Evolutionary conservation across 495 filamentous ascomycete genomes (phyloP), one percentile per base, ranked within the genome.

Genomic region (Penicillium coprophilum): DNA sequence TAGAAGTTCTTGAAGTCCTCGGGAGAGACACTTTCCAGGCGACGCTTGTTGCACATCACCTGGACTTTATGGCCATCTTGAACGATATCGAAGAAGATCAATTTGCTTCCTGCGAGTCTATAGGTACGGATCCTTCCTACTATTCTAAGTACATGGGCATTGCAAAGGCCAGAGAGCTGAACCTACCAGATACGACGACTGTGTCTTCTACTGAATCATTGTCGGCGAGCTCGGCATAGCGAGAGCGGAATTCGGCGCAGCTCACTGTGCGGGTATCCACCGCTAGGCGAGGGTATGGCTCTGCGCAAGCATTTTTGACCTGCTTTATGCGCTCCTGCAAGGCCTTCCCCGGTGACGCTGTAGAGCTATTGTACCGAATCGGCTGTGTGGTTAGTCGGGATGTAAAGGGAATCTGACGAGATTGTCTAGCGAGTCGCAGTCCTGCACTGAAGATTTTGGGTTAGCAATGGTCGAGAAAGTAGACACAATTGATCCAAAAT

Each of bases 71-170:
- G 67, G 32, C 83, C 85, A 70, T 92, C 83, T 73, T 88, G 83
- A 53, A 80, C 71, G 53, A 97, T 64, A 71, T 93, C 87, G 60
- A 96, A 72, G 71, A 98, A 98, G 41, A 88, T 78, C 67, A 98
- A 85, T 73, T 88, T 89, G 63, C 80, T 84, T 53, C 82, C 85
- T 49, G 79, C 77, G 56, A 73, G 76, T 67, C 82, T 83, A 62
- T 75, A 74, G 46, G 79, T 80, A 71, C 69, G 77, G 59, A 90
- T 77, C 67, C 87, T 88, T 76, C 87, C 87, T 89, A 77, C 69
- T 66, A 61, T 70, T 73, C 74, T 79, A 79, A 79, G 76, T 79
- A 79, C 71, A 71, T 46, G 41, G 54, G 55, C 50, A 59, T 56
- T 55, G 52, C 59, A 39, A 57, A 51, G 58, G 58, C 66, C 55